These are phyloP conservation scores for Geotrichum macrosporum DNA, from an alignment of 1,139 yeast genomes.

Conservation along the genomic window DNA sequence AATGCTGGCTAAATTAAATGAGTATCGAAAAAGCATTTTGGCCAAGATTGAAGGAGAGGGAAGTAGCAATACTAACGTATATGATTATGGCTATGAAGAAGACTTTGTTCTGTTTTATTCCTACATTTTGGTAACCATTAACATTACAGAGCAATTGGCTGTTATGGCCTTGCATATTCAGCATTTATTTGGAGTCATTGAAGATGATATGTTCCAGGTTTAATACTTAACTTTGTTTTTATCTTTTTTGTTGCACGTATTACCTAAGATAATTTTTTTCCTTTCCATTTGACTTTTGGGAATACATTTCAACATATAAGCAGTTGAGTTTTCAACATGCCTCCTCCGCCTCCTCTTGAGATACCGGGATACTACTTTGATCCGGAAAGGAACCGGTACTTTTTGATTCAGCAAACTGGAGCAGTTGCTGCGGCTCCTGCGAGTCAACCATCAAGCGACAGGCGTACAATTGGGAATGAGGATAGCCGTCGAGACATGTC, in stretches of 20 bases:
- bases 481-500: not conserved
- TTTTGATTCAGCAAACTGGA: not conserved
- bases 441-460: too few relatives aligned
- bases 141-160: constrained; percentile 62
- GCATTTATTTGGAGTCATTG: constrained; percentile 58
- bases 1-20: constrained; percentile 54
- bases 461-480: too few relatives aligned
- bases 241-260: not conserved
- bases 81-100: constrained; percentile 41
- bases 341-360: not conserved
- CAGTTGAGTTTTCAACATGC: too few relatives aligned
- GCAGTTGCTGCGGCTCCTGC: constrained; percentile 1
- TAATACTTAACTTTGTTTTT: constrained; percentile 5
- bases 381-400: not conserved
- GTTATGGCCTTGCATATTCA: constrained; percentile 52
- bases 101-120: constrained; percentile 75
- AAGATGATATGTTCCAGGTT: constrained; percentile 47
- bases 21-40: constrained; percentile 27
- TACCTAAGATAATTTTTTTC: not conserved
- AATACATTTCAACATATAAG: too few relatives aligned
- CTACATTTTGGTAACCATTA: constrained; percentile 65
- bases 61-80: not conserved
- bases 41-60: constrained; percentile 1
- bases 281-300: too few relatives aligned
- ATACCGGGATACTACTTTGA: constrained; percentile 1